Evolutionary conservation across 2,329 filamentous ascomycete genomes (phyloP).

Genomic region (Xylaria sp.): DNA sequence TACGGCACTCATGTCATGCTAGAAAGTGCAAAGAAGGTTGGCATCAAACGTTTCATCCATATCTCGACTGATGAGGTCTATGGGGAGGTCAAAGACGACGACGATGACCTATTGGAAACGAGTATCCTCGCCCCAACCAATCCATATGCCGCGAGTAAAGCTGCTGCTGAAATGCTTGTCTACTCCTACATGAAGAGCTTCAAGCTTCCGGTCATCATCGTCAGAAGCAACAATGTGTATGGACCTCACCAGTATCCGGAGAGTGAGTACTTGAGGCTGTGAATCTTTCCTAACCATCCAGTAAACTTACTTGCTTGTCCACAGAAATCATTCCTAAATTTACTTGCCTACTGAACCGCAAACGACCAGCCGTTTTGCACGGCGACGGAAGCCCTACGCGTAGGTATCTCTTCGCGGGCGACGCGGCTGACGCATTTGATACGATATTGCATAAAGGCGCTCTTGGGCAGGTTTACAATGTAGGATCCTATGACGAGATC

Average conservation of each 20-base stretch:
- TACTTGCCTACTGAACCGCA: conserved; percentile 74
- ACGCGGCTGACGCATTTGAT: conserved; percentile 84
- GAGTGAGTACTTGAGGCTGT: conserved; percentile 63
- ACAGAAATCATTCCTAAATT: conserved; percentile 87
- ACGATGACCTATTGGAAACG: conserved; percentile 76
- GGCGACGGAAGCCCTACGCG: conserved; percentile 79
- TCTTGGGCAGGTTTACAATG: conserved; percentile 82
- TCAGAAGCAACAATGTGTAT: conserved; percentile 86
- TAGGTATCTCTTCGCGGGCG: conserved; percentile 80
- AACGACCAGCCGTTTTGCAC: conserved; percentile 75
- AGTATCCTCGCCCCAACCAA: conserved; percentile 83
- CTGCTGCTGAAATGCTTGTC: conserved; percentile 86
- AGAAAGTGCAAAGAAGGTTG: conserved; percentile 78
- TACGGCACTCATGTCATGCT: conserved; percentile 85
- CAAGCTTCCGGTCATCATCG: conserved; percentile 81
- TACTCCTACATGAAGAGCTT: conserved; percentile 87
- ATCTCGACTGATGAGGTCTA: conserved; percentile 89
- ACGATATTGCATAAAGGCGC: conserved; percentile 82
- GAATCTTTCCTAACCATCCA: background rate
- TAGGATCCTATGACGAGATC: conserved; percentile 80
- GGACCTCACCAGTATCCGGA: conserved; percentile 86
- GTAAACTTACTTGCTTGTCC: conserved; percentile 25
- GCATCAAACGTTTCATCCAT: conserved; percentile 79
- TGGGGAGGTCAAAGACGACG: conserved; percentile 78
- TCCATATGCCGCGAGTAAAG: conserved; percentile 83